Evolutionary conservation across 768 basidiomycete genomes (phyloP).

Genomic region (Mycena haematopus): DNA sequence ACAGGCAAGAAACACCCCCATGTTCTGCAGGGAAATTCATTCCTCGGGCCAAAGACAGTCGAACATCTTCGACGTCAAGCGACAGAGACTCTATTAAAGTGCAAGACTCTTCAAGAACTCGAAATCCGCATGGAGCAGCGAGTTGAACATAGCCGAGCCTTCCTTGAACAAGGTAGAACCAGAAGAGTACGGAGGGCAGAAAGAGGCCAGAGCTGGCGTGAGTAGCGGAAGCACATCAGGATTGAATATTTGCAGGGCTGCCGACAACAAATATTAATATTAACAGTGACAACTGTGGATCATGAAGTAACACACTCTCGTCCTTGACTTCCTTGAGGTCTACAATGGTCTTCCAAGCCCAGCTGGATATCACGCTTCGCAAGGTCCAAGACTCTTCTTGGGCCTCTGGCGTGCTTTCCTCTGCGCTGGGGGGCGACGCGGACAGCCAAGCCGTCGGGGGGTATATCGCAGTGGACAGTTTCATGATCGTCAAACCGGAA

Average conservation of each 20-base stretch:
- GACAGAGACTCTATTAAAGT: slow-evolving; percentile 79
- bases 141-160: slow-evolving; percentile 48
- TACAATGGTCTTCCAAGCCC: slow-evolving; percentile 80
- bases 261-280: background rate
- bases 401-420: slow-evolving; percentile 34
- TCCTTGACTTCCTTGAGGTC: slow-evolving; percentile 77
- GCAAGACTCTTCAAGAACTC: slow-evolving; percentile 77
- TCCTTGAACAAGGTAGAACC: slow-evolving; percentile 46
- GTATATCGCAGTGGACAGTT: slow-evolving; percentile 71
- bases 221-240: slow-evolving; percentile 70
- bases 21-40: slow-evolving; percentile 64
- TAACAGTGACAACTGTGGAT: background rate
- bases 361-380: slow-evolving; percentile 68
- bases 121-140: slow-evolving; percentile 68
- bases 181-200: slow-evolving; percentile 59
- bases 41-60: slow-evolving; percentile 73
- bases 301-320: slow-evolving; percentile 54
- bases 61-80: slow-evolving; percentile 79
- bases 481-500: slow-evolving; percentile 71
- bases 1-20: slow-evolving; percentile 61
- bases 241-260: slow-evolving; percentile 65
- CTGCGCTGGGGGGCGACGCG: slow-evolving; percentile 27
- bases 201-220: slow-evolving; percentile 61
- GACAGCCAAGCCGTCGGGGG: slow-evolving; percentile 73
- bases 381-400: slow-evolving; percentile 67